Percentiles rank a stretch among this genome's conserved stretches.
These are phyloP conservation scores for Actinomucor elegans DNA, from an alignment of 371 early-diverging fungal species.

Conservation along the genomic window DNA sequence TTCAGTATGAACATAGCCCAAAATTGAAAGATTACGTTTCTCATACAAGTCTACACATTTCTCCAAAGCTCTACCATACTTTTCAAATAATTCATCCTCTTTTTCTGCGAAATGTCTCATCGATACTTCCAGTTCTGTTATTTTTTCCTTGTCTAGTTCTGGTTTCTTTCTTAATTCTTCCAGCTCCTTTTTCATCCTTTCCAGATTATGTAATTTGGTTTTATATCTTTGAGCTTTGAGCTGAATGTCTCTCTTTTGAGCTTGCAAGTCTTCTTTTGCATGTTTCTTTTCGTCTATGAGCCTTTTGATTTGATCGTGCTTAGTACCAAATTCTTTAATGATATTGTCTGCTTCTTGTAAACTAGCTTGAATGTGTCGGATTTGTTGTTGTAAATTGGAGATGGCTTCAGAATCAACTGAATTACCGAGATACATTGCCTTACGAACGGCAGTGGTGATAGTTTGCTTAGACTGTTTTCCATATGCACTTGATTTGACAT, in stretches of 20 bases:
- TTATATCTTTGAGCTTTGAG: constrained; percentile 4
- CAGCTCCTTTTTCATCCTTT: neutral
- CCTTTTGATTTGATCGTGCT: constrained; percentile 22
- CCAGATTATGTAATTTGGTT: constrained; percentile 2
- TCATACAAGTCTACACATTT: constrained; percentile 1
- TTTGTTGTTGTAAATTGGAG: constrained; percentile 8
- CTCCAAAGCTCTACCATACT: neutral
- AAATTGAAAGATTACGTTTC: neutral
- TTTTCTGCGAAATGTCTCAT: neutral
- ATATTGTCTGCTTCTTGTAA: constrained; percentile 35
- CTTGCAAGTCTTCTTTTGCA: constrained; percentile 37
- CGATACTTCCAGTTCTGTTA: neutral
- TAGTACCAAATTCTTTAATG: constrained; percentile 29
- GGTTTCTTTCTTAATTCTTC: constrained; percentile 5
- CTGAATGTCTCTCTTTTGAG: constrained; percentile 24
- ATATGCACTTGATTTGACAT: constrained; percentile 50
- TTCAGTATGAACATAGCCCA: neutral
- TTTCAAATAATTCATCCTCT: neutral
- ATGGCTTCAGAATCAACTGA: constrained; percentile 36
- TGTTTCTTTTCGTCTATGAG: constrained; percentile 22
- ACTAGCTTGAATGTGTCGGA: neutral
- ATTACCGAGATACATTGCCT: constrained; percentile 44
- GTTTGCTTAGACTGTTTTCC: constrained; percentile 43
- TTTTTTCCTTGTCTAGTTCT: neutral
- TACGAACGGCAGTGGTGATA: constrained; percentile 29